Percentiles rank a stretch among this genome's conserved stretches.
Evolutionary conservation across 352 stramenopile species (phyloP).

Genomic region (Globisporangium orthogonon): DNA sequence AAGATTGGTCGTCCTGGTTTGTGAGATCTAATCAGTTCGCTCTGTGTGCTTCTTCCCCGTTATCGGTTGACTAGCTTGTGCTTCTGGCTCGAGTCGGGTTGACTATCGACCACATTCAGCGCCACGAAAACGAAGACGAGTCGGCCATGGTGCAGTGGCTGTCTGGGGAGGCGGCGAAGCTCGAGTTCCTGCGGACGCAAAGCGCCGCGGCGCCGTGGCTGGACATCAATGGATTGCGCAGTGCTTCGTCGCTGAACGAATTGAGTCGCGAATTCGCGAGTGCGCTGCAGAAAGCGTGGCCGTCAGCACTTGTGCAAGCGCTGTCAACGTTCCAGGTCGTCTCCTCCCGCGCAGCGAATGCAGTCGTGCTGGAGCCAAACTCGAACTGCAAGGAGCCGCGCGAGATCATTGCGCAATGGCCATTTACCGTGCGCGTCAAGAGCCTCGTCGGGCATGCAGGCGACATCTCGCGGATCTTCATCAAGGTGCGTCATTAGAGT

Average conservation of each 20-base stretch:
- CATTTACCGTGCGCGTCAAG: constrained; percentile 28
- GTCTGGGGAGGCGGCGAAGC: constrained; percentile 6
- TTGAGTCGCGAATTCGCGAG: constrained; percentile 26
- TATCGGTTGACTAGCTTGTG: constrained; percentile 18
- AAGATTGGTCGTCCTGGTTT: background rate
- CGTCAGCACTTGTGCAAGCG: constrained; percentile 13
- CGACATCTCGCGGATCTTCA: constrained; percentile 28
- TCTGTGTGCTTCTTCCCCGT: background rate
- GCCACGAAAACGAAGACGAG: constrained; percentile 1
- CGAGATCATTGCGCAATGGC: constrained; percentile 48
- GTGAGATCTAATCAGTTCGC: background rate
- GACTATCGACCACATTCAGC: constrained; percentile 17
- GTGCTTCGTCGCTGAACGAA: constrained; percentile 21
- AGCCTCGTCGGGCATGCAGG: constrained; percentile 21
- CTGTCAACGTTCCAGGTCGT: constrained; percentile 5
- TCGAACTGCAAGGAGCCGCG: constrained; percentile 20
- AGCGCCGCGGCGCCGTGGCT: constrained; percentile 22
- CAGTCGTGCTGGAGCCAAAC: constrained; percentile 22
- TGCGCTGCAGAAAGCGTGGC: constrained; percentile 26
- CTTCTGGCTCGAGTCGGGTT: constrained; percentile 35
- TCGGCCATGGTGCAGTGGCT: constrained; percentile 7
- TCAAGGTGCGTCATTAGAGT: constrained; percentile 20
- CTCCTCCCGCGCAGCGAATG: constrained; percentile 7
- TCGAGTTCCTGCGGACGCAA: constrained; percentile 22
- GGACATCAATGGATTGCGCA: constrained; percentile 12